Percentiles rank a stretch among this genome's conserved stretches.
Evolutionary conservation across 805 yeast species (phyloP).

Genomic region (Yarrowia divulgata): DNA sequence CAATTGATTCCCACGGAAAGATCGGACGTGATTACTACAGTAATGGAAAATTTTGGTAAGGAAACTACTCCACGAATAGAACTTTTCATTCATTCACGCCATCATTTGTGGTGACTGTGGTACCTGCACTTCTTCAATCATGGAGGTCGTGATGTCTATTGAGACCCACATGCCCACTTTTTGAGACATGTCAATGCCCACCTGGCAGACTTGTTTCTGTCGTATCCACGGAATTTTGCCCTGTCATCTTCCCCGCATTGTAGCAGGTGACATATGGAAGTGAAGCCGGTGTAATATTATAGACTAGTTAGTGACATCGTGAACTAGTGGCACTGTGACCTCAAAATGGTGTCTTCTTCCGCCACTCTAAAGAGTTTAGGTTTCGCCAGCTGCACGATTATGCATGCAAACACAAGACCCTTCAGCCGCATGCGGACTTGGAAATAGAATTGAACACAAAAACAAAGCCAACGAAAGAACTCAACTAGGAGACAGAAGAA

Average conservation of each 20-base stretch:
- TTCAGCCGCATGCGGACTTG: conserved; percentile 14
- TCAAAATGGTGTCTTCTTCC: not conserved
- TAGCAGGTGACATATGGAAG: not conserved
- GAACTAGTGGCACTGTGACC: not conserved
- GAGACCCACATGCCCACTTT: conserved; percentile 2
- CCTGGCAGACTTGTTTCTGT: not conserved
- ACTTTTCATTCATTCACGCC: no score
- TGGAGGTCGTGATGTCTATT: no score
- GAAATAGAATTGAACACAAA: not conserved
- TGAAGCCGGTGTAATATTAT: not conserved
- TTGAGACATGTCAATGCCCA: not conserved
- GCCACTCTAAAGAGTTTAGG: not conserved
- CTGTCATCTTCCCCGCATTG: conserved; percentile 12
- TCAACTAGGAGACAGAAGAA: not conserved
- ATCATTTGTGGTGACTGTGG: no score
- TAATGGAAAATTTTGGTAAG: no score
- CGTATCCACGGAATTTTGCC: conserved; percentile 11
- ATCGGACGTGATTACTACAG: no score
- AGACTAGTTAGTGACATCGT: not conserved
- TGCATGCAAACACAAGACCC: not conserved
- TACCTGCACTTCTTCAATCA: no score
- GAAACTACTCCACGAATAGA: no score
- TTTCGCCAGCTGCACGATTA: conserved; percentile 2
- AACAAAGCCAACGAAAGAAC: not conserved
- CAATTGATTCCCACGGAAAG: no score